Base-by-base conservation (phyloP, 2,329 filamentous ascomycete species). In the Graphilbum fragrans region DNA sequence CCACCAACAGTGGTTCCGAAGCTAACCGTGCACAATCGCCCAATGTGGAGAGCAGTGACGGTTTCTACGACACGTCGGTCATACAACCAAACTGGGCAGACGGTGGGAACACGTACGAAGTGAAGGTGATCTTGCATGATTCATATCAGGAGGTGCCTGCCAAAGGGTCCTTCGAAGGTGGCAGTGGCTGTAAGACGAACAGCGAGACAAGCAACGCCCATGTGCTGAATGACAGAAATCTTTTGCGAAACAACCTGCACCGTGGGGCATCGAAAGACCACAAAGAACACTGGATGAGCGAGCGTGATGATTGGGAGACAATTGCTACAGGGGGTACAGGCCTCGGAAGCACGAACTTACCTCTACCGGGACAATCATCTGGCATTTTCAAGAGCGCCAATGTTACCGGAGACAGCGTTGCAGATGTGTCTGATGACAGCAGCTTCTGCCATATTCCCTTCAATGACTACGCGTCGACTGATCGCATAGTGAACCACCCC, bases 361-460 rank as follows among this genome's bases (percentile, higher is more conserved):
- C 18, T 8, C 25, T 31, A 16, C 12, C 29, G 12, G 11, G 11
- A 16, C n/a, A 9, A 11, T 16, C 25, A 7, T 14, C 37, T 6
- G 7, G 17, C n/a, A 34, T 17, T 18, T 12, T 36, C 45, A 35
- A 4, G 46, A 48, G 7, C 12, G 38, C 40, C 35, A 48, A 50
- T 17, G 20, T 38, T 4, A 47, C 46, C 0, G 64, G 65, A 10
- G 67, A 61, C 47, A 70, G 66, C 42, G 47, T 70, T 19, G 66
- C 66, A 3, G 59, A 69, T 44, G 57, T 62, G 7, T 68, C 66
- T 1, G 65, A 69, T 35, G 44, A 45, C 21, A 36, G 46, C 19
- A 52, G 43, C 22, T 47, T 49, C 5, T 41, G 29, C 18, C 29
- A 36, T 2, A 32, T 41, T 3, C 38, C 44, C 1, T 47, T 49